Base-by-base conservation (phyloP, 495 filamentous ascomycete species). In the Trichoderma virens region DNA sequence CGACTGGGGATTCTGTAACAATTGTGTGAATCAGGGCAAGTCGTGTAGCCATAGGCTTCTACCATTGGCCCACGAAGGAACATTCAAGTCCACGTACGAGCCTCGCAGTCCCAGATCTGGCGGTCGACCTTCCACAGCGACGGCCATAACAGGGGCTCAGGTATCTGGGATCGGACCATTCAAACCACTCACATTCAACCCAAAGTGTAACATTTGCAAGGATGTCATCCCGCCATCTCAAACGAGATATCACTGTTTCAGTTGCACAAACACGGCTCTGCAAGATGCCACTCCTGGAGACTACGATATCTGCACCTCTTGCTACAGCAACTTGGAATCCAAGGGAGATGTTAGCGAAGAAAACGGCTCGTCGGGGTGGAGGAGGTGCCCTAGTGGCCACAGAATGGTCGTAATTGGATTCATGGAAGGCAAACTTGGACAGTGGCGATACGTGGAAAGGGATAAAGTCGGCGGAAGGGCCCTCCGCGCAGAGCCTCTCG, bases 1-100 rank as follows among this genome's bases (percentile, higher is more conserved):
- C 30, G 91, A 92, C 69, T 97, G 92, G 92, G 92, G 92, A 0
- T 96, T 90, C 69, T 97, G 92, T 75, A 88, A 88, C 65, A 70
- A 74, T 64, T 97, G 92, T 70, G 90, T 96, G 31, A 90, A 90
- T 56, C 85, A 85, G 72, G 90, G 87, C 14, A 79, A 79, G 51
- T 86, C 84, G 67, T 97, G 92, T 75, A 89, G 85, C 0, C 92
- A 97, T 69, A 77, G 86, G 0, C 76, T 97, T 0, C 77, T 93
- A 1, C 89, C 92, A 3, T 75, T 93, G 13, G 70, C 74, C 7
- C 82, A 80, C 62, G 65, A 70, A 28, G 62, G 69, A 20, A 65
- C 71, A 5, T 30, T 32, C 30, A 25, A 39, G 13, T 4, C 28
- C 27, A 56, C 28, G 9, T 30, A 32, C 27, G 56, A 18, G 11